Evolutionary conservation across 2,329 filamentous ascomycete genomes (phyloP).

Genomic region (Phyllosticta citriasiana): DNA sequence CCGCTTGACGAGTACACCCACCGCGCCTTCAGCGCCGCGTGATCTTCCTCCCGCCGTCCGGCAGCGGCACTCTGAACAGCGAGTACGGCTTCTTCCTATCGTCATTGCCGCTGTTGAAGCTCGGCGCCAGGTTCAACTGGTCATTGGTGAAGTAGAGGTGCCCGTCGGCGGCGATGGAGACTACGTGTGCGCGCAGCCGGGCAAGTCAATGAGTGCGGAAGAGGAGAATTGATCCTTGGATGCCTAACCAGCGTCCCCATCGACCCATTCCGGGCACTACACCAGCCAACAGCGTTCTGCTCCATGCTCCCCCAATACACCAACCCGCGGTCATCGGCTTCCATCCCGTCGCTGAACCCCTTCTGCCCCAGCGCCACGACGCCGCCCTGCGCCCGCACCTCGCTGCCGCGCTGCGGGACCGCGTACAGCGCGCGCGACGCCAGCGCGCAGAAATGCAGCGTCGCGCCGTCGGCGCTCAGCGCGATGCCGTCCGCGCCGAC

Average conservation of each 20-base stretch:
- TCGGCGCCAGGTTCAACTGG: slow-evolving; percentile 32
- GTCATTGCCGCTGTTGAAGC: slow-evolving; percentile 34
- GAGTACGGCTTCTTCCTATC: slow-evolving; percentile 33
- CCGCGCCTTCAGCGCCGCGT: slow-evolving; percentile 10
- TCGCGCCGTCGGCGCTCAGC: slow-evolving; percentile 37
- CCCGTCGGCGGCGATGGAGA: slow-evolving; percentile 35
- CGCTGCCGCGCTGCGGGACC: slow-evolving; percentile 28
- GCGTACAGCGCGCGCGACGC: slow-evolving; percentile 36
- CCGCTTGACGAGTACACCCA: no score
- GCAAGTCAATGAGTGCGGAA: background rate
- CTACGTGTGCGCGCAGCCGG: slow-evolving; percentile 9
- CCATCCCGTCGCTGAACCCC: slow-evolving; percentile 43
- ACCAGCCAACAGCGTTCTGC: slow-evolving; percentile 37
- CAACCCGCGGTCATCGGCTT: slow-evolving; percentile 41
- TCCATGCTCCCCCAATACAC: slow-evolving; percentile 44
- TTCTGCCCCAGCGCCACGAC: slow-evolving; percentile 37
- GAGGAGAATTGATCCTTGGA: slow-evolving; percentile 32
- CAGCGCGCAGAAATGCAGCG: slow-evolving; percentile 38
- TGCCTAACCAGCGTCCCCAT: slow-evolving; percentile 36
- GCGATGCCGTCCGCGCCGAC: slow-evolving; percentile 44
- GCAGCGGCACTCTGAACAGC: slow-evolving; percentile 32
- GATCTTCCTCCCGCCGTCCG: slow-evolving; percentile 33
- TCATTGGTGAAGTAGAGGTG: slow-evolving; percentile 47
- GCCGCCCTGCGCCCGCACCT: slow-evolving; percentile 35
- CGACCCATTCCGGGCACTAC: slow-evolving; percentile 36